Evolutionary conservation across 805 yeast species (phyloP).

Genomic region (Candida maris): DNA sequence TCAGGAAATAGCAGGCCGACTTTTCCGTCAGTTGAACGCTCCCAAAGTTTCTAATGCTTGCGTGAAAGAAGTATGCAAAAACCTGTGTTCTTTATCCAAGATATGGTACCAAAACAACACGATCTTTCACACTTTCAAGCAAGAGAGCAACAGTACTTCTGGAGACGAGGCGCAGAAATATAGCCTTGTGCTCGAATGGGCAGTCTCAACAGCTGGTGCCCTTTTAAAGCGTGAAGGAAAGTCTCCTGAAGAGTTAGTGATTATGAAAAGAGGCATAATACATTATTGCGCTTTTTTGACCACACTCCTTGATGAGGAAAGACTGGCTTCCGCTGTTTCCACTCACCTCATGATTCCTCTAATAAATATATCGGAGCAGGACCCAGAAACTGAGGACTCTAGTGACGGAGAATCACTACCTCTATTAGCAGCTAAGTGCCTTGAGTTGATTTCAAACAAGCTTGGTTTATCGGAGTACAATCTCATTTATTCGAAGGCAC

Average conservation of each 20-base stretch:
- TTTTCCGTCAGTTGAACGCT: slow-evolving; percentile 78
- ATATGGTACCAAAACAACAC: slow-evolving; percentile 54
- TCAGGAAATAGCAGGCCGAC: slow-evolving; percentile 65
- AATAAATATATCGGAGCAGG: slow-evolving; percentile 33
- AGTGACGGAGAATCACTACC: slow-evolving; percentile 29
- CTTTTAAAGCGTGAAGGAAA: slow-evolving; percentile 63
- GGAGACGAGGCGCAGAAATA: slow-evolving; percentile 17
- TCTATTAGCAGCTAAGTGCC: slow-evolving; percentile 55
- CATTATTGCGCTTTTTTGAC: slow-evolving; percentile 63
- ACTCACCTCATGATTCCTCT: slow-evolving; percentile 27
- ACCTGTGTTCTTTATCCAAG: slow-evolving; percentile 56
- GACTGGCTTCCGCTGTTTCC: slow-evolving; percentile 40
- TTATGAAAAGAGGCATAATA: slow-evolving; percentile 64
- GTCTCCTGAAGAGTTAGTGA: slow-evolving; percentile 46
- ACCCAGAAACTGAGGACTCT: slow-evolving; percentile 40
- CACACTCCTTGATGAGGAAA: slow-evolving; percentile 44
- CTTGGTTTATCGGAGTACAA: slow-evolving; percentile 72
- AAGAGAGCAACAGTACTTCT: slow-evolving; percentile 16
- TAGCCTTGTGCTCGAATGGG: slow-evolving; percentile 51
- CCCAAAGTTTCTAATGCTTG: slow-evolving; percentile 64
- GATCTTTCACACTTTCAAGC: slow-evolving; percentile 26
- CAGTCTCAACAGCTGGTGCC: slow-evolving; percentile 57
- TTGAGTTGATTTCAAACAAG: slow-evolving; percentile 61
- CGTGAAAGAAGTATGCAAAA: slow-evolving; percentile 62
- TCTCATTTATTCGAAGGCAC: slow-evolving; percentile 57